phyloP scores from a whole-genome alignment of 2,329 filamentous ascomycete species.

The Hymenoscyphus infarciens region DNA sequence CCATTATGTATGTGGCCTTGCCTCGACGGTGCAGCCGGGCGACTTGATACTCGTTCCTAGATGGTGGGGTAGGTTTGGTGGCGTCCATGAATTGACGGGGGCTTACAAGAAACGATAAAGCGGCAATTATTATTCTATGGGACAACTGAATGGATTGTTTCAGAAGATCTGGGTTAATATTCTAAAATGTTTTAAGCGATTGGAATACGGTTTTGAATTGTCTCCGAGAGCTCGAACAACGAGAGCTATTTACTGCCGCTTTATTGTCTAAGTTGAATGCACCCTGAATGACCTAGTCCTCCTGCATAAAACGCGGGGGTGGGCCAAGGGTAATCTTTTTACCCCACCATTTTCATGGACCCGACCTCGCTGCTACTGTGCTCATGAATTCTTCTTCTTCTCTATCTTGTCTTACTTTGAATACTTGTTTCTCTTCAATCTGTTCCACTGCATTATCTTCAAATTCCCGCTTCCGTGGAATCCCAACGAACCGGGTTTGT shows the following conservation, averaged over 20 bases:
- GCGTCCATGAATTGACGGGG: not conserved
- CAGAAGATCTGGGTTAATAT: too few relatives aligned
- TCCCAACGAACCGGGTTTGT: not conserved
- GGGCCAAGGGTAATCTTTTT: not conserved
- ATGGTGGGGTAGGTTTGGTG: conserved; percentile 19
- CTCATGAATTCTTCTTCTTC: not conserved
- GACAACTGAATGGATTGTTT: too few relatives aligned
- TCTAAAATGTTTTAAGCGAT: too few relatives aligned
- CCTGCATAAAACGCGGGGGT: conserved; percentile 18
- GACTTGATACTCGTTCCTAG: conserved; percentile 16
- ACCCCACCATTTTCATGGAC: not conserved
- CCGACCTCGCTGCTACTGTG: conserved; percentile 13
- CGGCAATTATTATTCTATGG: too few relatives aligned
- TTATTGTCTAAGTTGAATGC: not conserved
- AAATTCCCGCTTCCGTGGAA: not conserved
- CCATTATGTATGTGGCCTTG: conserved; percentile 8
- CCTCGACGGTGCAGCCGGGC: conserved; percentile 4
- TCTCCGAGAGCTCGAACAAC: too few relatives aligned
- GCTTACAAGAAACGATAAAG: too few relatives aligned
- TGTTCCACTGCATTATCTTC: not conserved
- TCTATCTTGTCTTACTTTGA: conserved; percentile 7
- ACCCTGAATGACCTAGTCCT: conserved; percentile 10
- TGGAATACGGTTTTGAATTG: too few relatives aligned
- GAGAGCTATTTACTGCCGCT: too few relatives aligned
- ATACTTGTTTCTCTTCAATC: not conserved